Percentiles rank a stretch among this genome's conserved stretches.
Conservation (phyloP, 768 basidiomycete species). For the Coprinopsis sp. region DNA sequence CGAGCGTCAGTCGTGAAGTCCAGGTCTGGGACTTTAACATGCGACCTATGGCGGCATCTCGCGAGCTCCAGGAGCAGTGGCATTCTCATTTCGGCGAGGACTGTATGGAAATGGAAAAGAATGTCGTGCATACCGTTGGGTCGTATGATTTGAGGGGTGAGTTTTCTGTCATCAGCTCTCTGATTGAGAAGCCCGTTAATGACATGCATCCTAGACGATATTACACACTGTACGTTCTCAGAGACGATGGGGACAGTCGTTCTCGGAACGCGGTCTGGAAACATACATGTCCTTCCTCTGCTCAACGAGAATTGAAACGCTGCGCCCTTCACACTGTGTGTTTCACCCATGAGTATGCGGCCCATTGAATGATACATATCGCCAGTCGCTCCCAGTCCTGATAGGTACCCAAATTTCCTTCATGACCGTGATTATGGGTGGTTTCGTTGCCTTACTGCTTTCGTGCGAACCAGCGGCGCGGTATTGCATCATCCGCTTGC, state of each 20-base stretch:
- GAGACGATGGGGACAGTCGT: conserved; percentile 20
- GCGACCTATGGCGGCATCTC: neutral
- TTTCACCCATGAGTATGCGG: conserved; percentile 1
- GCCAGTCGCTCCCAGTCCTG: too few species aligned
- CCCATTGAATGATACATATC: too few species aligned
- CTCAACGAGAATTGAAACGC: neutral
- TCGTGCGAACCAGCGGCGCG: too few species aligned
- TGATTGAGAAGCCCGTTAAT: neutral
- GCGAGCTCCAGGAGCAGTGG: neutral
- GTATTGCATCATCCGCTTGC: too few species aligned
- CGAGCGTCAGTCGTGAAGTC: conserved; percentile 38
- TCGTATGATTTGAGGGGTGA: conserved; percentile 42
- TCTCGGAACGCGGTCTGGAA: conserved; percentile 1
- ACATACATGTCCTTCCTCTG: neutral
- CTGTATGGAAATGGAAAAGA: conserved; percentile 22
- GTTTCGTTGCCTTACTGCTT: too few species aligned
- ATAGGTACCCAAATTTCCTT: too few species aligned
- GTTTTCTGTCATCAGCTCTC: neutral
- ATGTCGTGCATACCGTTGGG: conserved; percentile 25
- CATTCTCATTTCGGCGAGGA: conserved; percentile 1
- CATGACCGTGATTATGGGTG: too few species aligned
- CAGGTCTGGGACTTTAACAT: conserved; percentile 33
- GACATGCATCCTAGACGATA: conserved; percentile 31
- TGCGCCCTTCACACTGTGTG: conserved; percentile 3
- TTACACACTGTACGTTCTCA: conserved; percentile 40